Evolutionary conservation across 495 filamentous ascomycete species (phyloP).

Genomic region (Chaetomium fimeti): DNA sequence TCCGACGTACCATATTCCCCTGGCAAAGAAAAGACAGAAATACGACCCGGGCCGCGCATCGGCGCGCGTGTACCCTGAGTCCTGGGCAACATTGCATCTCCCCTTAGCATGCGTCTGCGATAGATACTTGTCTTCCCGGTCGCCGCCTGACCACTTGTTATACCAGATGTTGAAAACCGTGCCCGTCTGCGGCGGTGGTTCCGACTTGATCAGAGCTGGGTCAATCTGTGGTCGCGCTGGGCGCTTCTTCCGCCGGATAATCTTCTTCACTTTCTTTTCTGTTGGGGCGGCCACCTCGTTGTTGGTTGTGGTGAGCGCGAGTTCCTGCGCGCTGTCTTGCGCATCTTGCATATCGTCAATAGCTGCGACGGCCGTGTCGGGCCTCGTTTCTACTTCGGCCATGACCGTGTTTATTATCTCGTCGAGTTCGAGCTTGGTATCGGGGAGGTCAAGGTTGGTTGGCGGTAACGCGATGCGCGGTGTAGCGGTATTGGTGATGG

Average conservation of each 20-base stretch:
- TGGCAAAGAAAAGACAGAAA: slow-evolving; percentile 91
- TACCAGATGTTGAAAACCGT: slow-evolving; percentile 81
- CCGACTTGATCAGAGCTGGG: slow-evolving; percentile 68
- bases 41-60: slow-evolving; percentile 73
- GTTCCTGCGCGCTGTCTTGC: slow-evolving; percentile 24
- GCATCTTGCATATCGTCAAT: slow-evolving; percentile 21
- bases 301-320: slow-evolving; percentile 40
- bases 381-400: slow-evolving; percentile 13
- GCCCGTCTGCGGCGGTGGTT: slow-evolving; percentile 85
- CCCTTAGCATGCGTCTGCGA: slow-evolving; percentile 67
- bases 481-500: not conserved
- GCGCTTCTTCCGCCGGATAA: slow-evolving; percentile 64
- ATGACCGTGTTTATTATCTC: not conserved
- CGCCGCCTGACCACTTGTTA: slow-evolving; percentile 93
- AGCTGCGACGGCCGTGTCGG: slow-evolving; percentile 18
- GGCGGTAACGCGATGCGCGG: not conserved
- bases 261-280: slow-evolving; percentile 62
- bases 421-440: not conserved
- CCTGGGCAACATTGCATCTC: slow-evolving; percentile 77
- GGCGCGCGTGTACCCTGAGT: slow-evolving; percentile 85
- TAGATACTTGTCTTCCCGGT: slow-evolving; percentile 86
- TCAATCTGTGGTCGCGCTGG: slow-evolving; percentile 77
- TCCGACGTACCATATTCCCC: slow-evolving; percentile 41
- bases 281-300: slow-evolving; percentile 49
- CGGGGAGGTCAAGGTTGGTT: not conserved